Conservation (phyloP, 225 moss, liverwort and hornwort species). For the Climacium dendroides region DNA sequence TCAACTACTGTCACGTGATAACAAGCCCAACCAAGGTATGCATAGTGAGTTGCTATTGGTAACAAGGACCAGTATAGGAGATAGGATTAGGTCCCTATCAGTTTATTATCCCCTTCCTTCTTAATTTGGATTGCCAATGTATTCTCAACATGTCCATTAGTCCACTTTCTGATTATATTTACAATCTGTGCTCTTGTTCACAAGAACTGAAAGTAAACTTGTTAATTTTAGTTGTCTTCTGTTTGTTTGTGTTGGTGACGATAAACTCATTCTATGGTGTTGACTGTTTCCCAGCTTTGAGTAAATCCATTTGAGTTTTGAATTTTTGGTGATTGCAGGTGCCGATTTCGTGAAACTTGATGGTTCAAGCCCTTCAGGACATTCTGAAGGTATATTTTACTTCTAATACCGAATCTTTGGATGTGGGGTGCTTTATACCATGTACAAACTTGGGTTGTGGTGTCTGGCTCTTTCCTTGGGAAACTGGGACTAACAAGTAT, state of each 20-base stretch:
- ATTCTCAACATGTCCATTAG: not conserved
- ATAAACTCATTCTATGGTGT: not conserved
- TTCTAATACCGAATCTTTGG: not conserved
- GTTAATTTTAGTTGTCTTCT: not conserved
- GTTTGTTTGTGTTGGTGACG: not conserved
- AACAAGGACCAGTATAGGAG: not conserved
- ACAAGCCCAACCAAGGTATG: not conserved
- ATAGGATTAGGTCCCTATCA: not conserved
- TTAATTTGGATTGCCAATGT: not conserved
- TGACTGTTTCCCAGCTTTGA: not conserved
- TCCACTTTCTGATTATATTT: not conserved
- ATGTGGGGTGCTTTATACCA: not conserved
- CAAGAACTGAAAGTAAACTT: not conserved
- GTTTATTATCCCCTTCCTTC: not conserved
- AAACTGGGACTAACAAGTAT: not conserved
- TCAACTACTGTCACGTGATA: not conserved
- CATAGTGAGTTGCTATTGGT: not conserved
- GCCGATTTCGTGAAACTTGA: not conserved
- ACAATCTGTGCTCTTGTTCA: not conserved
- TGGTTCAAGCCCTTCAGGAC: not conserved
- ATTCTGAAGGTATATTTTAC: not conserved
- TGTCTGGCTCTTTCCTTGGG: not conserved
- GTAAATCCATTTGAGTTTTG: not conserved
- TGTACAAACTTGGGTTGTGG: not conserved
- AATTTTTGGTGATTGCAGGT: not conserved